phyloP scores from a whole-genome alignment of 495 filamentous ascomycete genomes.

The Xylaria castorea region DNA sequence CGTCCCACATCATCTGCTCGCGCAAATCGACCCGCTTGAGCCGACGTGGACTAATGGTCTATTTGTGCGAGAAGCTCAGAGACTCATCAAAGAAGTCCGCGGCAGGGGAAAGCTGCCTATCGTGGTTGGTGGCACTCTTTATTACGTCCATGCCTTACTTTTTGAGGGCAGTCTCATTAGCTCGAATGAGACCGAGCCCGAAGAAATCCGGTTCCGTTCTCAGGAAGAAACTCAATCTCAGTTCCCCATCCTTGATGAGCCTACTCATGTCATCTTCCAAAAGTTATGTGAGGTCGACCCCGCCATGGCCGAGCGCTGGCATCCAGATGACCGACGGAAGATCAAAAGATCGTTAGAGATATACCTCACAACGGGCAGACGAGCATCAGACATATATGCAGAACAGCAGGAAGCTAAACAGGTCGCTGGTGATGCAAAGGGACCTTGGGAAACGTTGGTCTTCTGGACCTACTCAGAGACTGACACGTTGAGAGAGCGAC shows the following conservation, averaged over 20 bases:
- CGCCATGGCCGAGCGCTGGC: slow-evolving; percentile 88
- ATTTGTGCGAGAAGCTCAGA: slow-evolving; percentile 72
- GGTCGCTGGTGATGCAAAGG: background rate
- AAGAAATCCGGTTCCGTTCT: slow-evolving; percentile 22
- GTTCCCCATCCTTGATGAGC: slow-evolving; percentile 74
- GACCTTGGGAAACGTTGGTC: slow-evolving; percentile 71
- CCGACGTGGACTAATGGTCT: slow-evolving; percentile 80
- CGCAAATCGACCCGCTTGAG: slow-evolving; percentile 73
- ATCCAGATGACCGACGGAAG: slow-evolving; percentile 89
- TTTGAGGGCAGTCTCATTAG: slow-evolving; percentile 71
- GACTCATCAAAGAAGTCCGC: slow-evolving; percentile 78
- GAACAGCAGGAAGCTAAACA: slow-evolving; percentile 63
- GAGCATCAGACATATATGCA: slow-evolving; percentile 86
- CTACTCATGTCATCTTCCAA: slow-evolving; percentile 72
- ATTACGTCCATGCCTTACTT: slow-evolving; percentile 88
- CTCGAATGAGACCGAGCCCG: slow-evolving; percentile 1
- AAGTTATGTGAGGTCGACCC: slow-evolving; percentile 84
- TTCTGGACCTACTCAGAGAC: slow-evolving; percentile 86
- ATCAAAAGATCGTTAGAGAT: slow-evolving; percentile 91
- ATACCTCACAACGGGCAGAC: slow-evolving; percentile 76
- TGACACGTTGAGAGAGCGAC: slow-evolving; percentile 67
- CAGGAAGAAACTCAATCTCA: slow-evolving; percentile 49
- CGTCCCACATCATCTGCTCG: slow-evolving; percentile 88
- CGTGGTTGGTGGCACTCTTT: slow-evolving; percentile 92
- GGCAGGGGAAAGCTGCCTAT: slow-evolving; percentile 81